Conservation (phyloP, 1,284 basidiomycete genomes). For the Bjerkandera adusta region DNA sequence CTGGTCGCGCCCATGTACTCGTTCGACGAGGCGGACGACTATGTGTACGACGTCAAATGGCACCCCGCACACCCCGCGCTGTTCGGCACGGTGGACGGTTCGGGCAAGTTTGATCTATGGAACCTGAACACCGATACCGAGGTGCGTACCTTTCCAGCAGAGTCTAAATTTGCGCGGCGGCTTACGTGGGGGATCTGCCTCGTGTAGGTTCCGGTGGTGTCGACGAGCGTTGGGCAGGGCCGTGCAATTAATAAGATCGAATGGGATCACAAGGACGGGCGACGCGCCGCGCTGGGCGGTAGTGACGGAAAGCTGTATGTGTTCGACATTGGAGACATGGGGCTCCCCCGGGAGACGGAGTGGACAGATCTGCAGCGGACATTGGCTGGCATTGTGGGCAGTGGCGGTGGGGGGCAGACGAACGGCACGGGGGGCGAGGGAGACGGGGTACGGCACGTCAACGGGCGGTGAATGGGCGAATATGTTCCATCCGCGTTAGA, state of each 20-base stretch:
- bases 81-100: slow-evolving; percentile 93
- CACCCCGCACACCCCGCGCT: slow-evolving; percentile 92
- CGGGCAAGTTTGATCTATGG: slow-evolving; percentile 95
- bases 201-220: slow-evolving; percentile 74
- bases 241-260: slow-evolving; percentile 93
- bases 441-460: slow-evolving; percentile 40
- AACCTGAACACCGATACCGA: slow-evolving; percentile 95
- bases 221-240: slow-evolving; percentile 67
- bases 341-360: slow-evolving; percentile 79
- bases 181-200: background rate
- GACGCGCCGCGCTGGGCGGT: slow-evolving; percentile 84
- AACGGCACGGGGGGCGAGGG: slow-evolving; percentile 49
- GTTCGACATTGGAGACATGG: slow-evolving; percentile 92
- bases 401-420: slow-evolving; percentile 46
- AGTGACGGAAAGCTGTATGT: slow-evolving; percentile 92
- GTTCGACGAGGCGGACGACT: slow-evolving; percentile 96
- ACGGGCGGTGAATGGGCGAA: slow-evolving; percentile 49
- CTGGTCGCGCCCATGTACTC: slow-evolving; percentile 77
- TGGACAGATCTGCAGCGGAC: slow-evolving; percentile 90
- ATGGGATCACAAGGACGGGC: slow-evolving; percentile 88
- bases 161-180: background rate
- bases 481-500: background rate
- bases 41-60: slow-evolving; percentile 99
- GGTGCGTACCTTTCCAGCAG: slow-evolving; percentile 45
- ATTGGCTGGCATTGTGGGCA: slow-evolving; percentile 60